A percentile compares a stretch with the other conserved stretches of the same genome.
These are phyloP conservation scores for Ramularia collo-cygni DNA, from an alignment of 2,329 filamentous ascomycete species.

Conservation along the genomic window DNA sequence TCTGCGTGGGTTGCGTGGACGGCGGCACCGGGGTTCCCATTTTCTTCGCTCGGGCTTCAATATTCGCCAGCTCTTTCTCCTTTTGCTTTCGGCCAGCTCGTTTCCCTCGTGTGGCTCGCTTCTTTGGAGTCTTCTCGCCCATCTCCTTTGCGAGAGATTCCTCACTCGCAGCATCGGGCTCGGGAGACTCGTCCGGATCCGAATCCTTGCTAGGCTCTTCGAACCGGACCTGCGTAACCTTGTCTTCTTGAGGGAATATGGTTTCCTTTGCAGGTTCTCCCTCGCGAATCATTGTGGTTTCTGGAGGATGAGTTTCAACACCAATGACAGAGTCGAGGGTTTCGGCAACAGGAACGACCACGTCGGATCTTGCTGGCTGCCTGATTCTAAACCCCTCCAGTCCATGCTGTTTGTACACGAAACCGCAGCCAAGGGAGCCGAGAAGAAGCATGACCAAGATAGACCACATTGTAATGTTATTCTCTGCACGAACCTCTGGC, in stretches of 20 bases:
- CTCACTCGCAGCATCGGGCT: conserved; percentile 17
- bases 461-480: not conserved
- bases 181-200: conserved; percentile 2
- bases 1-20: too few relatives aligned
- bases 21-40: conserved; percentile 5
- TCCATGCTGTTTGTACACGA: conserved; percentile 6
- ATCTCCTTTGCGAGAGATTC: conserved; percentile 20
- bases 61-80: conserved; percentile 33
- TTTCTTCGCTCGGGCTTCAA: conserved; percentile 33
- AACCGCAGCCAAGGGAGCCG: conserved; percentile 1
- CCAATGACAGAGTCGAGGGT: not conserved
- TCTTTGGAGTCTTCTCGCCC: conserved; percentile 34
- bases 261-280: conserved; percentile 31
- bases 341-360: not conserved
- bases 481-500: not conserved
- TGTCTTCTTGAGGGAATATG: conserved; percentile 25
- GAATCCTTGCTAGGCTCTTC: conserved; percentile 4
- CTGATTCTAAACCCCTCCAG: not conserved
- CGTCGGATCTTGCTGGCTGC: not conserved
- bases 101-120: conserved; percentile 45
- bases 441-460: not conserved
- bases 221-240: conserved; percentile 11
- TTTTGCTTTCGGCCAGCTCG: conserved; percentile 40
- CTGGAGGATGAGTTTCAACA: not conserved
- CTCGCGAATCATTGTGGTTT: conserved; percentile 21